Evolutionary conservation across 1,284 basidiomycete genomes (phyloP), one percentile per base, ranked within the genome.

Genomic region (Anthracocystis setariae): DNA sequence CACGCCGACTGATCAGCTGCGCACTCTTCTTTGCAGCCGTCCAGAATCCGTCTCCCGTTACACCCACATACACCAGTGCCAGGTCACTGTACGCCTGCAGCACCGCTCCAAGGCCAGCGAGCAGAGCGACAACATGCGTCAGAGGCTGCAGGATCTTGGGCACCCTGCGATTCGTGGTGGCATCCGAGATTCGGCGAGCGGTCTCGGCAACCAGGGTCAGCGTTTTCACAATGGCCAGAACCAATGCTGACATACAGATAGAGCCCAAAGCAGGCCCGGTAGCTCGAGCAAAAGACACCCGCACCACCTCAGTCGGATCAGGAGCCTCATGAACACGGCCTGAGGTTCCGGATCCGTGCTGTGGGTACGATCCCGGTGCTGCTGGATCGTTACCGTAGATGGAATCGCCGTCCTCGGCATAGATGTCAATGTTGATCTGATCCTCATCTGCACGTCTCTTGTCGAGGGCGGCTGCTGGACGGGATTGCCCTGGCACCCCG

Each of bases 31-130:
- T 86, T 12, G 92, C 91, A 63, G 89, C 89, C 8, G 87, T 86
- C 86, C 92, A 90, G 83, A 94, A 95, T 1, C 89, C 86, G 53
- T 91, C 90, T 0, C 93, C 93, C 0, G 92, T 94, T 61, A 96
- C 85, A 0, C 93, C 93, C 1, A 89, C 88, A 81, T 94, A 94
- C 10, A 93, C 87, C 29, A 95, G 85, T 13, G 91, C 92, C 75
- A 92, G 90, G 39, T 88, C 88, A 84, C 92, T 92, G 49, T 78
- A 63, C 20, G 63, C 61, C 51, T 77, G 65, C 33, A 78, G 37
- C 27, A 79, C 62, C 0, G 72, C 57, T 18, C 68, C 65, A 2
- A 94, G 84, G n/a, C 90, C 88, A 35, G 88, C 89, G 1, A 91
- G 88, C 17, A 88, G 84, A 12, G 85, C 87, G 54, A 91, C 90